phyloP scores from a whole-genome alignment of 805 yeast genomes.

The Debaryomyces maramus region DNA sequence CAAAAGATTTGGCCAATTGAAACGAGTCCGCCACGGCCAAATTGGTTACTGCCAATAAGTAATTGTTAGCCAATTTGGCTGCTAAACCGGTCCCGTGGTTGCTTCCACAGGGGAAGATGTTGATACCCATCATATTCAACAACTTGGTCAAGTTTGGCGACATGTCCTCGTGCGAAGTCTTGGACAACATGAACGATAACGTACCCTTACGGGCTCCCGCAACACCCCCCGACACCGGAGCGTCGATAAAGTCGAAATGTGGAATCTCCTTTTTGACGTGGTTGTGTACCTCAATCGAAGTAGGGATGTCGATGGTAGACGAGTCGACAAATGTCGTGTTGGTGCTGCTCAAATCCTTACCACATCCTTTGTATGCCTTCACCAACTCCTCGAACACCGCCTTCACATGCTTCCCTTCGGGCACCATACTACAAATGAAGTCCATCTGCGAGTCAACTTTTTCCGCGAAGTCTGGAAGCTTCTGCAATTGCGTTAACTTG shows the following conservation, averaged over 20 bases:
- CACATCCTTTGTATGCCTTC: conserved; percentile 22
- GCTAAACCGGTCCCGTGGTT: conserved; percentile 53
- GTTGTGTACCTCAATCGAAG: conserved; percentile 42
- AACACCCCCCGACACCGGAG: conserved; percentile 59
- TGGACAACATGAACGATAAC: conserved; percentile 53
- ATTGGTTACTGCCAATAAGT: conserved; percentile 52
- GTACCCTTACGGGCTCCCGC: conserved; percentile 54
- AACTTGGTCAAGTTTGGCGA: conserved; percentile 30
- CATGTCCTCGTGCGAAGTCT: conserved; percentile 27
- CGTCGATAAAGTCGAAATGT: conserved; percentile 47
- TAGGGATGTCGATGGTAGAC: conserved; percentile 52
- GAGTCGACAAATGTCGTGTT: conserved; percentile 45
- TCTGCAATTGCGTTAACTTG: conserved; percentile 11
- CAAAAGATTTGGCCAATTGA: conserved; percentile 50
- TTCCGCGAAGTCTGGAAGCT: conserved; percentile 27
- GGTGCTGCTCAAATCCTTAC: conserved; percentile 9
- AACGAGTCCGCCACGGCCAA: conserved; percentile 57
- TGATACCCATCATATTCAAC: conserved; percentile 46
- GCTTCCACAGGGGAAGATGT: conserved; percentile 49
- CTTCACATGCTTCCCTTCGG: conserved; percentile 52
- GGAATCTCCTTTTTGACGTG: conserved; percentile 32
- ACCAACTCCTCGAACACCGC: conserved; percentile 41
- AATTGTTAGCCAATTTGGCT: conserved; percentile 55
- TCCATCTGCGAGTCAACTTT: conserved; percentile 36
- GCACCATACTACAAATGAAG: conserved; percentile 52